These are phyloP conservation scores for Paramyrothecium roridum DNA, from an alignment of 2,329 filamentous ascomycete species.

Conservation along the genomic window DNA sequence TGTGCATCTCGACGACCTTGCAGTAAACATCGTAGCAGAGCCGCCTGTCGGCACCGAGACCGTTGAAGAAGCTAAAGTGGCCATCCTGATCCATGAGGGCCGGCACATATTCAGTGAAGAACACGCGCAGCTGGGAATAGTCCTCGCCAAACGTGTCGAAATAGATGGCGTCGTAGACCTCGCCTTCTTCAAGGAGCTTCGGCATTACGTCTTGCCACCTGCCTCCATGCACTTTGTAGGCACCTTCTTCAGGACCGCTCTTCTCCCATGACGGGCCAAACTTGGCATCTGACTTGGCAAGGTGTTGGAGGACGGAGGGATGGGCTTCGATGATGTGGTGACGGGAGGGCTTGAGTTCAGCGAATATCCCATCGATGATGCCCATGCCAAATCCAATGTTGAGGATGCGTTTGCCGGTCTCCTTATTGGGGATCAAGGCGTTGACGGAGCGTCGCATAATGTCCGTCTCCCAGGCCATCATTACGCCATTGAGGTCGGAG, in stretches of 20 bases:
- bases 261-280: constrained; percentile 57
- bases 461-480: constrained; percentile 90
- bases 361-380: constrained; percentile 77
- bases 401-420: constrained; percentile 63
- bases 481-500: constrained; percentile 75
- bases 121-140: constrained; percentile 78
- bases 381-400: constrained; percentile 93
- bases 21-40: constrained; percentile 97
- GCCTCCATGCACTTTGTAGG: constrained; percentile 65
- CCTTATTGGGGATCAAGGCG: constrained; percentile 49
- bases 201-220: constrained; percentile 81
- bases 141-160: constrained; percentile 98
- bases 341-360: constrained; percentile 59
- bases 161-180: constrained; percentile 84
- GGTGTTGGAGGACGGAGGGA: constrained; percentile 67
- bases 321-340: constrained; percentile 90
- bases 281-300: constrained; percentile 44
- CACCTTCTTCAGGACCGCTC: constrained; percentile 57
- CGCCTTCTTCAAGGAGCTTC: constrained; percentile 61
- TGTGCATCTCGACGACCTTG: constrained; percentile 86
- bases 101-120: constrained; percentile 86
- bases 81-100: constrained; percentile 70
- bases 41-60: constrained; percentile 85
- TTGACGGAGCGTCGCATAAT: constrained; percentile 80
- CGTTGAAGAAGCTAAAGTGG: constrained; percentile 85